Percentiles rank a stretch among this genome's conserved stretches.
Conservation (phyloP, 2,329 filamentous ascomycete genomes). For the Eurotiales sp. region DNA sequence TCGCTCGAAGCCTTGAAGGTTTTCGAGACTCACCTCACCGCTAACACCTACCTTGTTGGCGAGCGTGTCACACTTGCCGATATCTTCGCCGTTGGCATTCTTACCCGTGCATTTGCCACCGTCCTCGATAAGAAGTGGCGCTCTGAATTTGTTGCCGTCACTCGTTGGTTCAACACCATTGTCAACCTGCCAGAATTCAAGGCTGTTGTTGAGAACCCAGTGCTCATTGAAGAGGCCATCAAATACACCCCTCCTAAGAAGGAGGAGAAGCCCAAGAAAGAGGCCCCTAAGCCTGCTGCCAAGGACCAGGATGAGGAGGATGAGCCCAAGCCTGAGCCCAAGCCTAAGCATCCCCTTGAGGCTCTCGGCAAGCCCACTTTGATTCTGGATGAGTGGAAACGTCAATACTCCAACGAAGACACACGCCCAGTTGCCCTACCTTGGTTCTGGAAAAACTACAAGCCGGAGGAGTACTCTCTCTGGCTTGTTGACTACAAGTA, state of each 20-base stretch:
- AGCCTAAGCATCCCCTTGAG: slow-evolving; percentile 96
- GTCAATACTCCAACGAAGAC: slow-evolving; percentile 95
- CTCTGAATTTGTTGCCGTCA: slow-evolving; percentile 73
- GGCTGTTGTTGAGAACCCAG: slow-evolving; percentile 68
- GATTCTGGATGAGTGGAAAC: slow-evolving; percentile 96
- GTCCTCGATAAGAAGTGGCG: slow-evolving; percentile 93
- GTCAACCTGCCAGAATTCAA: slow-evolving; percentile 90
- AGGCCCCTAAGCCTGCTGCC: slow-evolving; percentile 49
- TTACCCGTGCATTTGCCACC: slow-evolving; percentile 85
- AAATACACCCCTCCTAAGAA: slow-evolving; percentile 73
- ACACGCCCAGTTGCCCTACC: slow-evolving; percentile 76
- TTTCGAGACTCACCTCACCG: slow-evolving; percentile 80
- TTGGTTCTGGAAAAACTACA: slow-evolving; percentile 98
- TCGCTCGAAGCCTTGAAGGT: slow-evolving; percentile 65
- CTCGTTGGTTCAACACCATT: slow-evolving; percentile 93
- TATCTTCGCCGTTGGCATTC: slow-evolving; percentile 74
- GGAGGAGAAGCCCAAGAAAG: slow-evolving; percentile 64
- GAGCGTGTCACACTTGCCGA: slow-evolving; percentile 97
- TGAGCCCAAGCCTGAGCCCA: slow-evolving; percentile 67
- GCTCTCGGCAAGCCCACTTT: slow-evolving; percentile 74
- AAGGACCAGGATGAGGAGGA: slow-evolving; percentile 47
- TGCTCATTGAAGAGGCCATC: slow-evolving; percentile 76
- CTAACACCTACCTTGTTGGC: slow-evolving; percentile 95
- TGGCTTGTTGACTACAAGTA: slow-evolving; percentile 98
- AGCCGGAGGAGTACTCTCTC: slow-evolving; percentile 91